Evolutionary conservation across 2,329 filamentous ascomycete genomes (phyloP).

Genomic region (Lecanosticta acicola): DNA sequence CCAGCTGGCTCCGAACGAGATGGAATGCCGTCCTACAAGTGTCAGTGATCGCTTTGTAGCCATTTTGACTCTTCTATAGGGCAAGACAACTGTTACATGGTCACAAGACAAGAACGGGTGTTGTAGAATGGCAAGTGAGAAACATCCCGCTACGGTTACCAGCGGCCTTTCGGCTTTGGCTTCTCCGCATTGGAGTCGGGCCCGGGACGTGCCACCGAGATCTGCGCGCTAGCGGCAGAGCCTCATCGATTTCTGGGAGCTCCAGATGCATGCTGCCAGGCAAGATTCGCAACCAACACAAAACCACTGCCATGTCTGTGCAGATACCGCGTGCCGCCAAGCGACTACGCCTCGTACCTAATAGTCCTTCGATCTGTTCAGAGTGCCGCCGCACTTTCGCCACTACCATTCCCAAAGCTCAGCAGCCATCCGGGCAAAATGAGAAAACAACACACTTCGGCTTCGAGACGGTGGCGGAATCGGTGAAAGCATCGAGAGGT

Average conservation of each 20-base stretch:
- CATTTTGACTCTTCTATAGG: slow-evolving; percentile 3
- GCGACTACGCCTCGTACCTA: slow-evolving; percentile 25
- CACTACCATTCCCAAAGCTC: slow-evolving; percentile 23
- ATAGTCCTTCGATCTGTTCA: slow-evolving; percentile 17
- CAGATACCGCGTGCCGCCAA: slow-evolving; percentile 28
- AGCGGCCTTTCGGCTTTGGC: background rate
- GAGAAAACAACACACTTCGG: slow-evolving; percentile 80
- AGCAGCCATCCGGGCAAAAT: slow-evolving; percentile 31
- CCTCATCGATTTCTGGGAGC: background rate
- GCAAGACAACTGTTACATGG: background rate
- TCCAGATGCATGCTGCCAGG: background rate
- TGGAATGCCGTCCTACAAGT: slow-evolving; percentile 7
- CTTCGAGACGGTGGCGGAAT: slow-evolving; percentile 76
- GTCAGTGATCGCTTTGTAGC: slow-evolving; percentile 14
- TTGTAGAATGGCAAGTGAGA: background rate
- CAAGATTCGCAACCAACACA: slow-evolving; percentile 2
- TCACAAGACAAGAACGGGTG: background rate
- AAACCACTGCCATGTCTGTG: slow-evolving; percentile 18
- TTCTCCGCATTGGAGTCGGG: slow-evolving; percentile 1
- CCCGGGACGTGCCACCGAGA: background rate
- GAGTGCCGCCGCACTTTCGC: slow-evolving; percentile 24
- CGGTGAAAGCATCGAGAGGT: slow-evolving; percentile 68
- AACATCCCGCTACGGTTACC: slow-evolving; percentile 1
- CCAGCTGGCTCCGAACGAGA: background rate
- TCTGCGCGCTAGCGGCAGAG: slow-evolving; percentile 7